Base-by-base conservation (phyloP, 1,139 yeast species). In the Zygosaccharomyces pseudobailii region DNA sequence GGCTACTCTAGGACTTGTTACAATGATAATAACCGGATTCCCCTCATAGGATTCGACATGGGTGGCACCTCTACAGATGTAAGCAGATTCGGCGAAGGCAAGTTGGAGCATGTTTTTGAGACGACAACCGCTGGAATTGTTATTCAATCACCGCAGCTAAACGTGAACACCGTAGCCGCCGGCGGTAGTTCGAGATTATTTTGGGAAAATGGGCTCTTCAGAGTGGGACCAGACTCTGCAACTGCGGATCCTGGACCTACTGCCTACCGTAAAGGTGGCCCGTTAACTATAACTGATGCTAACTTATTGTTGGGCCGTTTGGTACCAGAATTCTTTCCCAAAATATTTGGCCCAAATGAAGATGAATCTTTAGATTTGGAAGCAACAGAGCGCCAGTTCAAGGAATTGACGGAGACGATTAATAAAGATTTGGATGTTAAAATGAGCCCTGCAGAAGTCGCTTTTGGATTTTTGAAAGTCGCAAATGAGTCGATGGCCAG, bases 21-120 rank as follows among this genome's bases (percentile, higher is more conserved):
- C 53, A 73, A 76, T 53, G 61, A 66, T 2, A 58, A 66, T 10
- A 65, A 70, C 42, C 62, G 66, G 4, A 68, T 68, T 19, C 80
- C 81, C 0, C 63, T 76, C 32, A 73, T 78, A 55, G 82, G 82
- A 1, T 76, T 78, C 51, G 83, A 78, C 62, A 77, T 78, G 80
- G 84, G 83, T 43, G 83, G 83, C 36, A 78, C 83, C 2, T 75
- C 80, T 3, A 78, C 83, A 3, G 83, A 78, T 65, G 79, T 76
- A 24, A 75, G 80, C 2, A 64, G 79, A 53, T 75, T 57, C 50
- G 59, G 63, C 41, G 69, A 68, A 39, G 77, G 77, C 6, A 69
- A 70, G 40, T 67, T 73, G 24, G 81, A 78, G 43, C 80, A 76
- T 57, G 76, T 76, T 19, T 77, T 78, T 55, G 82, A 78, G 56